Evolutionary conservation across 257 asterid species (phyloP), one percentile per base, ranked within the genome.

Genomic region (Mitragyna speciosa): DNA sequence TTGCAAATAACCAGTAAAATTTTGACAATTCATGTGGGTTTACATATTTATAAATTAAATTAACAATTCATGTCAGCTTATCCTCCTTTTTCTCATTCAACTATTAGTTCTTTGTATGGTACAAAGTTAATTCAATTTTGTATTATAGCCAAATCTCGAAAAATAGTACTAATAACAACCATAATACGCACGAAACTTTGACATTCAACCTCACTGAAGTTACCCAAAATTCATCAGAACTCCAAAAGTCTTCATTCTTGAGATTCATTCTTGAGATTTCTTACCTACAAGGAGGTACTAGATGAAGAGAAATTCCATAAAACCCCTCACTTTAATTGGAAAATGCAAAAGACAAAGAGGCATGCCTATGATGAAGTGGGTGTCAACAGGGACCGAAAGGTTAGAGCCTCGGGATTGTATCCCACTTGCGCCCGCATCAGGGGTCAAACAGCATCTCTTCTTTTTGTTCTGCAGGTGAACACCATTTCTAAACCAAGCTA

Each of bases 371-470:
- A 64, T 30, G 70, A 28, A 64, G 10, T 8, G 51, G 78, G 70
- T 65, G 54, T 82, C 79, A 79, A 70, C 73, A 33, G 77, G 16
- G 6, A 7, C 7, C 16, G 11, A 45, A 72, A 74, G 78, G 68
- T 64, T 64, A 82, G 77, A 73, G 78, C 85, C 87, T 90, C 64
- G 97, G 94, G 97, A 92, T 88, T 89, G 89, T 78, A 49, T 58
- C 85, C 92, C 85, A 72, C 73, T 78, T 83, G 87, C 80, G 82
- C 86, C 89, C 83, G 72, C 81, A 73, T 80, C 73, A 82, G 74
- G 85, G 86, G 84, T 88, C 92, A 91, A 86, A 88, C 78, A 79
- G 85, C 88, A 86, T 88, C 90, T 88, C 76, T 54, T 80, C 82
- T 81, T 74, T 78, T 82, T 84, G 78, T 72, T 86, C 78, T 81